Evolutionary conservation across 108 stramenopile species (phyloP), one percentile per base, ranked within the genome.

Genomic region (Nitzschia sp.): DNA sequence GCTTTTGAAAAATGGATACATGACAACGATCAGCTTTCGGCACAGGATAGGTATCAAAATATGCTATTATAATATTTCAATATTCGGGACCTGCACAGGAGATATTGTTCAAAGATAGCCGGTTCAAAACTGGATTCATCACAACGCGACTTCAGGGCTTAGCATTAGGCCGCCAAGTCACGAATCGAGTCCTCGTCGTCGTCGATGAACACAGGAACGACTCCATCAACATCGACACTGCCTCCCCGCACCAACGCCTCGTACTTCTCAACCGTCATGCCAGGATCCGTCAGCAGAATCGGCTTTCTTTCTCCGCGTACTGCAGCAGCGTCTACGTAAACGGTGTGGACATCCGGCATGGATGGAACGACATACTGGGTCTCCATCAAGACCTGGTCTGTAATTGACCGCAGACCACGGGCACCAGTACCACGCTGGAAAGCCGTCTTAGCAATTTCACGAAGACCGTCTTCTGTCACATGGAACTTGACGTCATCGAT

Each of bases 401-500:
- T 92, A 58, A 98, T 97, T 30, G 96, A 92, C 27, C 97, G 82
- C 42, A 99, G 82, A 26, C 98, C 98, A 46, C 98, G 85, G 13
- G 97, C 98, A 46, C 98, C 98, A 9, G 98, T 97, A 32, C 94
- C 93, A 56, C 96, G 91, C 32, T 59, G 33, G 62, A 94, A 94
- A 5, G 98, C 98, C 59, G 88, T 88, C 45, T 83, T 79, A 13
- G 98, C 97, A 51, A 98, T 89, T 62, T 95, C 95, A 49, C 78
- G 65, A 63, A 98, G 64, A n/a, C 93, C 98, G 29, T 84, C 89
- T 46, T 95, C 90, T 0, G 97, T 97, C 23, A 97, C 75, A 80
- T 97, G 94, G 74, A 99, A 96, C 57, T 93, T 88, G 24, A 95
- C 92, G 68, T 95, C 93, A 64, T 96, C 95, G 83, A 97, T 90